A percentile compares a stretch with the other conserved stretches of the same genome.
Conservation (phyloP, 441 rosid species). For the Geranium incanum region DNA sequence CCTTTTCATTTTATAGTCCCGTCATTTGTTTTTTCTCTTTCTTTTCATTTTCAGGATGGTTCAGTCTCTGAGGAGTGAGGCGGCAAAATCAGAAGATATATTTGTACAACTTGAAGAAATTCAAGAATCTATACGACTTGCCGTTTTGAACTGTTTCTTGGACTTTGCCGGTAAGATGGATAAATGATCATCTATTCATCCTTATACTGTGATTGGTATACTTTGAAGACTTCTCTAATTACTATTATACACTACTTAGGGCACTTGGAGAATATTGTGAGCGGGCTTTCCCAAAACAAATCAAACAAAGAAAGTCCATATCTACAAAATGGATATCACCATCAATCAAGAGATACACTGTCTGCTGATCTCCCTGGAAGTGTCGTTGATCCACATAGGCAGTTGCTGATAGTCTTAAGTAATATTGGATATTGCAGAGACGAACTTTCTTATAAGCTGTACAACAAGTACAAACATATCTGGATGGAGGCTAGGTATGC, state of each 20-base stretch:
- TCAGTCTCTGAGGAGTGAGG: slow-evolving; percentile 67
- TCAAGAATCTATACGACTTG: slow-evolving; percentile 80
- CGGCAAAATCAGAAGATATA: slow-evolving; percentile 73
- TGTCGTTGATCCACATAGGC: slow-evolving; percentile 65
- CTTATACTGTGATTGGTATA: slow-evolving; percentile 15
- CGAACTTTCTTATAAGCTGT: slow-evolving; percentile 74
- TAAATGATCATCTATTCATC: background rate
- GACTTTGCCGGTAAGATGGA: slow-evolving; percentile 80
- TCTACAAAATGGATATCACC: slow-evolving; percentile 56
- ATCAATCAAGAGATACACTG: slow-evolving; percentile 37
- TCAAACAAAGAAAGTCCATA: slow-evolving; percentile 44
- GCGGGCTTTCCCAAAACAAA: slow-evolving; percentile 56
- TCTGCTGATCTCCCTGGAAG: slow-evolving; percentile 50
- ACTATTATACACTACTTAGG: slow-evolving; percentile 36
- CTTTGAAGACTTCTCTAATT: background rate
- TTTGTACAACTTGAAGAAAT: slow-evolving; percentile 74
- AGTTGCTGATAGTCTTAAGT: slow-evolving; percentile 72
- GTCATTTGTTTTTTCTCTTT: slow-evolving; percentile 13
- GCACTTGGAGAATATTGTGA: slow-evolving; percentile 72
- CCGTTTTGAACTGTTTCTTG: slow-evolving; percentile 85
- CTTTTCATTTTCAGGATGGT: slow-evolving; percentile 52
- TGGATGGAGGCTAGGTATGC: slow-evolving; percentile 71
- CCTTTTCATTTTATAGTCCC: slow-evolving; percentile 2
- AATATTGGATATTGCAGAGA: slow-evolving; percentile 97
- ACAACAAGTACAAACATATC: slow-evolving; percentile 64